Conservation (phyloP, 768 basidiomycete genomes). For the Dendrothele bispora region DNA sequence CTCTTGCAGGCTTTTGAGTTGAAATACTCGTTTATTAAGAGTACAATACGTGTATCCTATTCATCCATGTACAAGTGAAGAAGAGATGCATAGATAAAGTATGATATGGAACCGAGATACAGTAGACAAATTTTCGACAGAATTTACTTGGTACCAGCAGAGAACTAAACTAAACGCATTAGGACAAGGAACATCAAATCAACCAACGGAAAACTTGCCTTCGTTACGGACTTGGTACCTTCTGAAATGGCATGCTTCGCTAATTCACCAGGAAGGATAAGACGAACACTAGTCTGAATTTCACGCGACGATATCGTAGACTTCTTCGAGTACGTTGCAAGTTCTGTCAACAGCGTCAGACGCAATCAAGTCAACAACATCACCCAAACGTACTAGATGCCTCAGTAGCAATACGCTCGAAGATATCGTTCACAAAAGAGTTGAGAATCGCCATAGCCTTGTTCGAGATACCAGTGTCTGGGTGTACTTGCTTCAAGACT, state of each 20-base stretch:
- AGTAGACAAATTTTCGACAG: too few species aligned
- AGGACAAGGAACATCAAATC: background rate
- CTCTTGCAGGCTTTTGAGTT: slow-evolving; percentile 29
- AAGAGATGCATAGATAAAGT: background rate
- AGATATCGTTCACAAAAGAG: slow-evolving; percentile 93
- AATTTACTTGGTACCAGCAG: slow-evolving; percentile 54
- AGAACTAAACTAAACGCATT: slow-evolving; percentile 39
- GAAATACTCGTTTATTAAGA: slow-evolving; percentile 4
- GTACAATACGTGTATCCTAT: background rate
- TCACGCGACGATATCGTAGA: slow-evolving; percentile 98
- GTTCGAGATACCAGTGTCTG: slow-evolving; percentile 98
- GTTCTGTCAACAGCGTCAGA: slow-evolving; percentile 49
- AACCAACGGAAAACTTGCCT: too few species aligned
- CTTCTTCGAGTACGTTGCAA: slow-evolving; percentile 98
- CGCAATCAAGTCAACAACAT: background rate
- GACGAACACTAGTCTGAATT: slow-evolving; percentile 94
- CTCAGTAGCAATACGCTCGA: slow-evolving; percentile 88
- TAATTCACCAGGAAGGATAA: slow-evolving; percentile 96
- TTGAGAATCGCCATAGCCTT: slow-evolving; percentile 93
- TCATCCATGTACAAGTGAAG: background rate
- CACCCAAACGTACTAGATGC: slow-evolving; percentile 67
- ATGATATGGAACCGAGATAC: too few species aligned
- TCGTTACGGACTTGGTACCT: slow-evolving; percentile 64
- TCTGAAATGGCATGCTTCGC: slow-evolving; percentile 99
- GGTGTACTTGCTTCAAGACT: slow-evolving; percentile 98